Percentiles rank a stretch among this genome's conserved stretches.
Evolutionary conservation across 129 eudicot species (phyloP).

Genomic region (Chrysanthemum seticuspe): DNA sequence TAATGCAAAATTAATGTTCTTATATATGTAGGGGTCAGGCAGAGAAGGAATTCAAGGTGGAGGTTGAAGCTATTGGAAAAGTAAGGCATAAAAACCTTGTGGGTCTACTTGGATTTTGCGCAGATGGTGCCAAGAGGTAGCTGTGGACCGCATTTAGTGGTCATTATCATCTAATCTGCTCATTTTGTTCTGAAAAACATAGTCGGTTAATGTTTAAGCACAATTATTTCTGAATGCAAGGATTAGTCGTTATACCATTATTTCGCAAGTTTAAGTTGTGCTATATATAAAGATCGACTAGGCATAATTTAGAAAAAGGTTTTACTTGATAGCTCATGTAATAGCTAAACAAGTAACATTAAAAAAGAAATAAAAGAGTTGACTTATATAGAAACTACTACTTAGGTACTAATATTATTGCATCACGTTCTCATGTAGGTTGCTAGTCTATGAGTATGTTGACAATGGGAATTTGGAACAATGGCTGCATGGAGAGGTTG

Average conservation of each 20-base stretch:
- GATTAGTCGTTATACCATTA: no score
- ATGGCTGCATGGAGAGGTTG: conserved; percentile 95
- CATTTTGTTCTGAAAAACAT: background rate
- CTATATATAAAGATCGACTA: background rate
- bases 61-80: conserved; percentile 99
- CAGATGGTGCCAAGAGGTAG: conserved; percentile 83
- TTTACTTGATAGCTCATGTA: no score
- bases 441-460: conserved; percentile 92
- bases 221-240: background rate
- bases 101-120: conserved; percentile 87
- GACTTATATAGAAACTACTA: background rate
- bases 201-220: background rate
- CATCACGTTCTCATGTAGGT: conserved; percentile 37
- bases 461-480: conserved; percentile 96
- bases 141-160: background rate
- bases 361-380: background rate
- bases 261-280: background rate
- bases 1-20: conserved; percentile 6
- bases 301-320: background rate
- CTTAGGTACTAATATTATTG: conserved; percentile 1
- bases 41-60: conserved; percentile 93
- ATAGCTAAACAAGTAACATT: conserved; percentile 5
- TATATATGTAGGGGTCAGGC: conserved; percentile 83
- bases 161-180: background rate
- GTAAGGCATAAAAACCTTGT: conserved; percentile 95